These are phyloP conservation scores for Tulasnella sp. DNA, from an alignment of 768 basidiomycete genomes.

Conservation along the genomic window DNA sequence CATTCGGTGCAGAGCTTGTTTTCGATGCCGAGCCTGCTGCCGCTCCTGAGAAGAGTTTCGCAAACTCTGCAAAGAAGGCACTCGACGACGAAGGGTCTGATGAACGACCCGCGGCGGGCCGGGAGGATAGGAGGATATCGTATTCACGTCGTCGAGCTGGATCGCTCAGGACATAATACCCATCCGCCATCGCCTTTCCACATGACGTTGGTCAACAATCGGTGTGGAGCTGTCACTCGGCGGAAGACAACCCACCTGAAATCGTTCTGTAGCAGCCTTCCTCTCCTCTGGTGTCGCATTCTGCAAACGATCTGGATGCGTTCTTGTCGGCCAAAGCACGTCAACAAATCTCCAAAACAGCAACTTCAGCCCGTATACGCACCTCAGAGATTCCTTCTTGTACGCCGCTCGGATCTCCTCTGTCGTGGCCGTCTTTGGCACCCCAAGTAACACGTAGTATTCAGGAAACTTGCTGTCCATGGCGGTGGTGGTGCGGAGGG, in stretches of 20 bases:
- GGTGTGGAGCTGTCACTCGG: neutral
- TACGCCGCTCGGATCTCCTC: slow-evolving; percentile 70
- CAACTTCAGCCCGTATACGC: neutral
- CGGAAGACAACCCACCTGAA: slow-evolving; percentile 45
- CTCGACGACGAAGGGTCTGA: slow-evolving; percentile 54
- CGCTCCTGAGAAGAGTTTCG: slow-evolving; percentile 50
- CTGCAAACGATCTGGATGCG: slow-evolving; percentile 75
- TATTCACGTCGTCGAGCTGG: slow-evolving; percentile 34
- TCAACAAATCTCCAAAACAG: neutral
- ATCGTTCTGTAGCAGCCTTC: slow-evolving; percentile 64
- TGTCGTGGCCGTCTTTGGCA: slow-evolving; percentile 44
- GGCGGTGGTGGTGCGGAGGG: neutral
- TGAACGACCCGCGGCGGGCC: slow-evolving; percentile 32
- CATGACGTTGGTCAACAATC: slow-evolving; percentile 3
- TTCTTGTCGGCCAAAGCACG: slow-evolving; percentile 33
- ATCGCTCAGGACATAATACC: slow-evolving; percentile 88
- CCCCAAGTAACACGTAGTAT: slow-evolving; percentile 54
- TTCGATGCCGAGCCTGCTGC: slow-evolving; percentile 24
- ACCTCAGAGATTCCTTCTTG: slow-evolving; percentile 68
- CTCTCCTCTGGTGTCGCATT: slow-evolving; percentile 61
- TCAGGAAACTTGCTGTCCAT: slow-evolving; percentile 41
- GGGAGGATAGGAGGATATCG: slow-evolving; percentile 31
- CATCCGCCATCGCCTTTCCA: slow-evolving; percentile 71
- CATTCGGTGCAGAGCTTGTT: slow-evolving; percentile 18
- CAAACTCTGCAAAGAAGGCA: slow-evolving; percentile 65